These are phyloP conservation scores for Alternaria atra DNA, from an alignment of 2,329 filamentous ascomycete genomes.

Conservation along the genomic window DNA sequence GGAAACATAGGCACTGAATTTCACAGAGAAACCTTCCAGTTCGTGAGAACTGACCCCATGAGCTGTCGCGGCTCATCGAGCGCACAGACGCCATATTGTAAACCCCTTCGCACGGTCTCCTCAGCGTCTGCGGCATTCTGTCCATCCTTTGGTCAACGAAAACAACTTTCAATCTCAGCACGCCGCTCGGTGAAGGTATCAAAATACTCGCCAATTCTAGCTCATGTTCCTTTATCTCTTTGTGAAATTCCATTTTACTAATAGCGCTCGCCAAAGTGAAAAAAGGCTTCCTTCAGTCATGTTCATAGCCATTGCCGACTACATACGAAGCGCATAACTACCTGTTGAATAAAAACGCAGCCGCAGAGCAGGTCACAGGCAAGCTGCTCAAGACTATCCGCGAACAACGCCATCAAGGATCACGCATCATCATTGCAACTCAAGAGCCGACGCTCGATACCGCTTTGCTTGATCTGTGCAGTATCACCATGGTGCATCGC, in stretches of 20 bases:
- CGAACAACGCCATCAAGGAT: conserved; percentile 72
- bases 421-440: conserved; percentile 73
- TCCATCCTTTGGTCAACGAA: not conserved
- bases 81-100: not conserved
- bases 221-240: not conserved
- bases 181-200: not conserved
- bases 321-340: conserved; percentile 76
- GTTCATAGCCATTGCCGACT: not conserved
- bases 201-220: not conserved
- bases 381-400: conserved; percentile 70
- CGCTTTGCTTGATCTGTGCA: conserved; percentile 73
- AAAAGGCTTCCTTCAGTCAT: not conserved
- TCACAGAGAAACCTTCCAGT: not conserved
- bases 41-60: not conserved
- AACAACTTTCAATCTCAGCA: not conserved
- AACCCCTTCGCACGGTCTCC: not conserved
- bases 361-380: conserved; percentile 61
- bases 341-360: conserved; percentile 64
- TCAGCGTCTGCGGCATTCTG: not conserved
- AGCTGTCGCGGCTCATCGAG: not conserved
- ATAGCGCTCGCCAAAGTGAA: not conserved
- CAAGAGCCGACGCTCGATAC: conserved; percentile 78
- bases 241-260: not conserved
- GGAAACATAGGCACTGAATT: not conserved
- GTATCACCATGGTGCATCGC: conserved; percentile 73